These are phyloP conservation scores for baker's yeast (Saccharomyces cerevisiae) DNA, from an alignment of 805 yeast genomes.

Conservation along the genomic window DNA sequence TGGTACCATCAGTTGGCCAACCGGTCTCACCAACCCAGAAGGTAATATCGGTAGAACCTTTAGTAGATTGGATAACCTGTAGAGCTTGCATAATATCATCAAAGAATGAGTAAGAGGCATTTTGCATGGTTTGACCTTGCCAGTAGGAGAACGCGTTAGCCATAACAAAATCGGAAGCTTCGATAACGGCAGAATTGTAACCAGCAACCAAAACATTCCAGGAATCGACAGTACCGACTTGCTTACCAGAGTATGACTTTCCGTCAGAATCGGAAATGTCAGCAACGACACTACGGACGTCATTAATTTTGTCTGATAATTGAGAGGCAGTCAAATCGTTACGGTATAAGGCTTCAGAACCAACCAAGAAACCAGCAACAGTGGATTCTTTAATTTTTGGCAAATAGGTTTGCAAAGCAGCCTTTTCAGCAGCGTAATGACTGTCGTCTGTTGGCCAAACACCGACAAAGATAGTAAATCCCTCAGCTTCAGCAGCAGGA, in stretches of 20 bases:
- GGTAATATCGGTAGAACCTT: slow-evolving; percentile 77
- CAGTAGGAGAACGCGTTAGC: slow-evolving; percentile 98
- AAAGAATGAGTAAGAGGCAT: slow-evolving; percentile 84
- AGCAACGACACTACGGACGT: slow-evolving; percentile 50
- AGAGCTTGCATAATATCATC: slow-evolving; percentile 98
- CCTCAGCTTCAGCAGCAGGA: slow-evolving; percentile 75
- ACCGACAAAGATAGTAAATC: slow-evolving; percentile 73
- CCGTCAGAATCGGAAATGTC: slow-evolving; percentile 74
- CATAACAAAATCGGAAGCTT: slow-evolving; percentile 76
- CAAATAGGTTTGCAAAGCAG: slow-evolving; percentile 60
- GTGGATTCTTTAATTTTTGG: slow-evolving; percentile 63
- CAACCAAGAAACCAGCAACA: slow-evolving; percentile 75
- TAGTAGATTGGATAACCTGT: slow-evolving; percentile 74
- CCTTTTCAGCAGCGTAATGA: slow-evolving; percentile 67
- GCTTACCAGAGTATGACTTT: slow-evolving; percentile 56
- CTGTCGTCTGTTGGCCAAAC: slow-evolving; percentile 89
- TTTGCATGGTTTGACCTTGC: slow-evolving; percentile 87
- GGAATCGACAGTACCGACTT: slow-evolving; percentile 92
- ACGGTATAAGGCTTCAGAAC: slow-evolving; percentile 94
- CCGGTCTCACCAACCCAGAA: slow-evolving; percentile 98
- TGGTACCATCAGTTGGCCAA: slow-evolving; percentile 86
- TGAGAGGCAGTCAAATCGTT: slow-evolving; percentile 67
- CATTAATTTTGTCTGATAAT: slow-evolving; percentile 60
- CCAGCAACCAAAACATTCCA: slow-evolving; percentile 90
- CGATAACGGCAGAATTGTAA: slow-evolving; percentile 57